Evolutionary conservation across 2,329 filamentous ascomycete species (phyloP), one percentile per base, ranked within the genome.

Genomic region (Microcyclosporella mali): DNA sequence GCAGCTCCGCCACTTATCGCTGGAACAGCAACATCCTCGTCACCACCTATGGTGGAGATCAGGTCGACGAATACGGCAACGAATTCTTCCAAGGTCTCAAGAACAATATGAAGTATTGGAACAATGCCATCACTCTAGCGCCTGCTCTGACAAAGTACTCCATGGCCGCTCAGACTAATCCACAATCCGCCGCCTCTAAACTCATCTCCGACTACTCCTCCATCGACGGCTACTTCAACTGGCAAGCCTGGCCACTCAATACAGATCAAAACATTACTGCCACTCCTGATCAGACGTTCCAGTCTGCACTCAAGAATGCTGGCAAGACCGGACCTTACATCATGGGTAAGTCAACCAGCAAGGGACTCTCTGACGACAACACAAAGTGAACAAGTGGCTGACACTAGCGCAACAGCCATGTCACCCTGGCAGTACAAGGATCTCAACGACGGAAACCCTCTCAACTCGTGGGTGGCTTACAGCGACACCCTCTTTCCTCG

Each of bases 391-490:
- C 49, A 53, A 45, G 46, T 50, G 42, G 46, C 55, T 56, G 37
- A 61, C 46, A 42, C 39, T 43, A 37, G 39, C 32, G 37, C 21
- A 25, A 16, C 48, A 64, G 63, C 59, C 29, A 57, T 66, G 37
- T 66, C 64, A 9, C 64, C 64, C 16, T 66, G 63, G 63, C 64
- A 66, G 51, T 66, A 58, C 59, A 63, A 66, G 50, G 61, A 65
- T 45, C 59, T 64, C 35, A 57, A 65, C 55, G 52, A 61, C 45
- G 61, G 61, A 46, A 60, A 61, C 43, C 49, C 56, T 19, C 51
- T 57, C 37, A 55, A 64, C 41, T 46, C 59, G 17, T 66, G 61
- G 59, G 62, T 66, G 16, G 55, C 60, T 4, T 65, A 65, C 56
- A 60, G 57, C 37, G 63, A 66, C 52, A 59, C 54, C n/a, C 62